Base-by-base conservation (phyloP, 2,329 filamentous ascomycete species). In the Colletotrichum sp. region DNA sequence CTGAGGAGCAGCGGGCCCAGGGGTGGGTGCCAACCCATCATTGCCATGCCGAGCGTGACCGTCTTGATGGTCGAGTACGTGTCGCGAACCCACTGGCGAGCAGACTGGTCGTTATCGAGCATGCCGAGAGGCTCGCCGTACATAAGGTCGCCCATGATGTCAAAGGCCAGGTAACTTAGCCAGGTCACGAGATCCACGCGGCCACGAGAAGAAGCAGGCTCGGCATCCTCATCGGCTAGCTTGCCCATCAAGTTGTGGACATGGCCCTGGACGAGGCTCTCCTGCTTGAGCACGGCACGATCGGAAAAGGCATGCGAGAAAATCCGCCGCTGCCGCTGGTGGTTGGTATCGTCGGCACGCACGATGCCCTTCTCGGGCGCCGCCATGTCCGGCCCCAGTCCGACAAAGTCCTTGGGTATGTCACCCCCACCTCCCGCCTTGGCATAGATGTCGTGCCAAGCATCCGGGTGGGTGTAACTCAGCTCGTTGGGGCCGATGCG, bases 231-330 rank as follows among this genome's bases (percentile, higher is more conserved):
- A 15, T 64, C 75, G 5, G 70, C 74, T 10, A 77, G 68, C 66
- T 77, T 73, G 59, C 44, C 18, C 74, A 77, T 77, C 67, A 70
- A 63, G 60, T 71, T 69, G 12, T 69, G 69, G 9, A 76, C 73
- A 63, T 84, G 81, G 2, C 69, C 64, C n/a, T 63, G 59, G 24
- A 85, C 80, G 21, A 82, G 73, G 3, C 78, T 76, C 71, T 84
- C 80, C 60, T 85, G 83, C 10, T 80, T 80, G 52, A 78, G 78
- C 80, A 85, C 78, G 68, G 81, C 71, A 71, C 78, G 73, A 16
- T 81, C 78, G 18, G 79, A 78, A 77, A 85, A 85, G 34, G 80
- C 83, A 36, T 81, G 82, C 0, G 75, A 78, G 32, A 85, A 77
- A 52, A 76, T 55, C 24, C 76, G 78, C 8, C 82, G 77, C 32